phyloP scores from a whole-genome alignment of 2,329 filamentous ascomycete genomes.

The Diplodia corticola region DNA sequence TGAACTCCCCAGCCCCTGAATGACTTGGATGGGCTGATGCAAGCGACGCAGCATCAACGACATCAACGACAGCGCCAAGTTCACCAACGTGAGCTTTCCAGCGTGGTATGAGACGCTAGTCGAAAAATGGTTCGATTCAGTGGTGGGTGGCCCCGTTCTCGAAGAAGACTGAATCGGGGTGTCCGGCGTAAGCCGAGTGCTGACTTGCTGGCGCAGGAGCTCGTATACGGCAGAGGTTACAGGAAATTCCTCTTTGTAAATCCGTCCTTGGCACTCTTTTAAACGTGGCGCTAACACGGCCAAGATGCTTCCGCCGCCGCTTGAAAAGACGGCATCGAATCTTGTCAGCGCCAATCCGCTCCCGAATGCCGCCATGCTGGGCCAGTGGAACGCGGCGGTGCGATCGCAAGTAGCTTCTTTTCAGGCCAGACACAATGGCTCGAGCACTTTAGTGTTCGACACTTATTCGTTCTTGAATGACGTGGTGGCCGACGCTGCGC shows the following conservation, averaged over 20 bases:
- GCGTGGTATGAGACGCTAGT: slow-evolving; percentile 49
- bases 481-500: slow-evolving; percentile 45
- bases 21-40: background rate
- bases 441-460: slow-evolving; percentile 48
- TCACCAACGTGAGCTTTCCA: slow-evolving; percentile 45
- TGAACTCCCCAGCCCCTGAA: slow-evolving; percentile 19
- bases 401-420: slow-evolving; percentile 39
- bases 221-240: slow-evolving; percentile 48
- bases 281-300: background rate
- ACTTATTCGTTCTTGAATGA: slow-evolving; percentile 45
- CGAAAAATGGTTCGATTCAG: slow-evolving; percentile 40
- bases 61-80: slow-evolving; percentile 52
- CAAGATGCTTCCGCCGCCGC: slow-evolving; percentile 51
- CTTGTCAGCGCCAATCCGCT: slow-evolving; percentile 35
- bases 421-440: slow-evolving; percentile 32
- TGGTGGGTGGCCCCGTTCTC: background rate
- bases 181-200: background rate
- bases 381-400: slow-evolving; percentile 47
- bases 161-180: background rate
- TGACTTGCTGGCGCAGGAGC: slow-evolving; percentile 31
- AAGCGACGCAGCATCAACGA: slow-evolving; percentile 49
- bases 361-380: slow-evolving; percentile 51
- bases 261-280: background rate
- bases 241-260: slow-evolving; percentile 46
- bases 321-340: slow-evolving; percentile 49